A percentile compares a stretch with the other conserved stretches of the same genome.
Evolutionary conservation across 1,284 basidiomycete genomes (phyloP).

Genomic region (Apiotrichum domesticum): DNA sequence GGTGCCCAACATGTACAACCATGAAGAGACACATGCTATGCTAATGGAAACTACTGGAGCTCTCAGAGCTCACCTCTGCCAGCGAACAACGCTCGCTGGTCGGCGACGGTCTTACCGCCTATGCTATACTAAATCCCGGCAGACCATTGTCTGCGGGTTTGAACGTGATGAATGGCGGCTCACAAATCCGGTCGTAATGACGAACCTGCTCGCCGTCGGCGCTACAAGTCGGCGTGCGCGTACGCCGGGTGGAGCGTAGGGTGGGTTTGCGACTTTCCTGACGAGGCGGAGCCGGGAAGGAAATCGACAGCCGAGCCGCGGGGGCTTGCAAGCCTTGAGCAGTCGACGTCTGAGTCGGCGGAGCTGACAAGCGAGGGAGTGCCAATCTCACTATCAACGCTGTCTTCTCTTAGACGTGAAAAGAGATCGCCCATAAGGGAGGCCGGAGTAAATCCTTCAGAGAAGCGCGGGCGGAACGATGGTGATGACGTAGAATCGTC

Average conservation of each 20-base stretch:
- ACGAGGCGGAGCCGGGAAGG: not conserved
- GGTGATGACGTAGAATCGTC: not conserved
- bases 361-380: slow-evolving; percentile 21
- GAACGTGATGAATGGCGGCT: not conserved
- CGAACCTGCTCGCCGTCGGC: not conserved
- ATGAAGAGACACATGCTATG: slow-evolving; percentile 2
- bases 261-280: not conserved
- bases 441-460: not conserved
- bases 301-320: slow-evolving; percentile 14
- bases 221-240: not conserved
- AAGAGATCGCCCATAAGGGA: slow-evolving; percentile 7
- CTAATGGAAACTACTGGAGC: not conserved
- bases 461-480: not conserved
- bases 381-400: slow-evolving; percentile 16
- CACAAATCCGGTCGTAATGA: not conserved
- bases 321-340: slow-evolving; percentile 15
- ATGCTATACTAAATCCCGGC: not conserved
- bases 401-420: slow-evolving; percentile 7
- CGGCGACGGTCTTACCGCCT: not conserved
- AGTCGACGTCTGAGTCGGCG: slow-evolving; percentile 20
- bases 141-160: too few species aligned
- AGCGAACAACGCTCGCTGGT: too few species aligned
- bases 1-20: slow-evolving; percentile 1
- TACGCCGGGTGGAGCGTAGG: not conserved
- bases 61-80: not conserved